phyloP scores from a whole-genome alignment of 352 stramenopile species.

The Pythium phragmiticola region DNA sequence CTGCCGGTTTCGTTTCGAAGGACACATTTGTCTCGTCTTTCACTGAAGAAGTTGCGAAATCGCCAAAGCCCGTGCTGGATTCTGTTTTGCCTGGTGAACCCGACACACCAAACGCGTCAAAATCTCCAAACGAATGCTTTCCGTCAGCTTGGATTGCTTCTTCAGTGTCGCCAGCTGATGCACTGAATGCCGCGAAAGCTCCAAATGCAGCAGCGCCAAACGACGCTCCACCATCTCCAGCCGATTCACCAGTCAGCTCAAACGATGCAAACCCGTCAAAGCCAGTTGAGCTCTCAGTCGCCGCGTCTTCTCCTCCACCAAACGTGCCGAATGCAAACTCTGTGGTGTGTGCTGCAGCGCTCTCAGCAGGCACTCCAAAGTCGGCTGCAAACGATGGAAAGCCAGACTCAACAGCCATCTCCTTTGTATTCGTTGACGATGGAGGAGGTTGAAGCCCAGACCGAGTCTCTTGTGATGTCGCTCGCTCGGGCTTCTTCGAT shows the following conservation, averaged over 20 bases:
- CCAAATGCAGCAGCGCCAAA: constrained; percentile 13
- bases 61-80: not conserved
- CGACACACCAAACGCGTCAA: constrained; percentile 6
- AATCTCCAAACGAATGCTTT: constrained; percentile 8
- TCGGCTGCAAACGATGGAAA: constrained; percentile 9
- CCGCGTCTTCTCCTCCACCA: not conserved
- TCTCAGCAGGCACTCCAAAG: not conserved
- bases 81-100: not conserved
- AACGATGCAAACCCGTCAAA: constrained; percentile 20
- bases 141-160: not conserved
- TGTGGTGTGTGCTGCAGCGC: too few species aligned
- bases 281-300: not conserved
- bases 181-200: constrained; percentile 7
- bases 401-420: not conserved
- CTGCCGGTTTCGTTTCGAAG: not conserved
- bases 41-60: not conserved
- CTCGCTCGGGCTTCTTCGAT: constrained; percentile 9
- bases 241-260: not conserved
- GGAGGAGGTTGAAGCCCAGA: constrained; percentile 7
- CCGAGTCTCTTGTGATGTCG: not conserved
- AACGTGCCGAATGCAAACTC: constrained; percentile 26
- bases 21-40: not conserved
- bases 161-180: not conserved
- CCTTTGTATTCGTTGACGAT: not conserved
- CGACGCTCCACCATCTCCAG: constrained; percentile 2